Evolutionary conservation across 2,329 filamentous ascomycete genomes (phyloP), one percentile per base, ranked within the genome.

Genomic region (Colletotrichum ledebouriae): DNA sequence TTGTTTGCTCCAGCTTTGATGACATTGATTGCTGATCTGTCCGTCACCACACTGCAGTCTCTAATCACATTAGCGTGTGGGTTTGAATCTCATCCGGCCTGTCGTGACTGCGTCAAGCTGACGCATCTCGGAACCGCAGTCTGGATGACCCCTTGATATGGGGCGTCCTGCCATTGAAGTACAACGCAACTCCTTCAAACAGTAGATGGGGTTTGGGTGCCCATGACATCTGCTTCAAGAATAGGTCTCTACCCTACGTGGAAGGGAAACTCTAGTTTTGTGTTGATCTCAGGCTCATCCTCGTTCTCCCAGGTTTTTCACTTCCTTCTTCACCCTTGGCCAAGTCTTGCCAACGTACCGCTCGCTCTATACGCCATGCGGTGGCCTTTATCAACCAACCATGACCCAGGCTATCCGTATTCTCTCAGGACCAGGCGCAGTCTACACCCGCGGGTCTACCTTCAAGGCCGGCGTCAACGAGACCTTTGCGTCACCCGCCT

Each of bases 141-240:
- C 82, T 98, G 73, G 96, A 99, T 80, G 96, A 99, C 81, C 96
- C 96, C 29, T 81, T 98, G 67, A 90, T 98, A 73, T 99, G 95
- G 95, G 96, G 95, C 17, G 88, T 94, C 41, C 82, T 99, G 4
- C 96, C 96, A 1, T 78, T 93, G 52, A 85, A 87, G 57, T 93
- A 96, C 76, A 83, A 88, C 71, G 89, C 92, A 75, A 88, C 90
- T 67, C 88, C 92, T 20, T 84, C 86, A 63, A 96, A 94, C 76
- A 85, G 94, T 75, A 89, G 96, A 77, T 98, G 94, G 94, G 89
- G 91, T 10, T 86, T 99, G 62, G 96, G 93, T 25, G 97, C 94
- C 74, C 93, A 98, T 78, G 96, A 99, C 79, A 94, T 99, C 69
- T 98, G 94, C 81, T 99, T 97, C 79, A 91, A 90, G 75, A 95